Base-by-base conservation (phyloP, 2,329 filamentous ascomycete species). In the Eutypella sp. region DNA sequence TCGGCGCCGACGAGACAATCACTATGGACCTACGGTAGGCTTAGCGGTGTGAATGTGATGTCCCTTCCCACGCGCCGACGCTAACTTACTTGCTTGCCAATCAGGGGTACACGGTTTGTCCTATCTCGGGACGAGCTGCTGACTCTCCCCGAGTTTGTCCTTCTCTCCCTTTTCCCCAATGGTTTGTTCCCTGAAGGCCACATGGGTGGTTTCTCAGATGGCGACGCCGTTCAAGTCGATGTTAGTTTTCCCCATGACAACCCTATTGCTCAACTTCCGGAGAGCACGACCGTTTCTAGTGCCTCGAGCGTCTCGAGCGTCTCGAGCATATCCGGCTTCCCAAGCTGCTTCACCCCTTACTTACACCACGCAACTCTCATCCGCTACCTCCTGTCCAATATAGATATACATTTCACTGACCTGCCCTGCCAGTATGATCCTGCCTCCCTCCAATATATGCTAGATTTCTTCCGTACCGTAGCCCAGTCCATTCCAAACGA, bases 171-270 rank as follows among this genome's bases (percentile, higher is more conserved):
- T 34, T 99, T 99, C 60, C 93, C 93, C 33, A 99, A 99, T 65
- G 93, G 93, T n/a, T 78, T 99, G 20, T 90, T 99, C 51, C 93
- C 93, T 5, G 93, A 99, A 67, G 91, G 92, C 15, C 92, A 97
- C 62, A 88, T 95, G 82, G 93, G 89, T 62, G 87, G 88, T 43
- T 95, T 92, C 66, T 82, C 90, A 53, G 93, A 97, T 58, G 87
- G 87, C 56, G 92, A 97, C 66, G 87, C 95, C 50, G 95, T 97
- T 59, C 90, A 93, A 67, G 92, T 99, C 62, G 93, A 99, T 77
- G 93, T 99, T 77, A 76, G 89, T 82, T 66, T 61, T 57, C 54
- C 52, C 31, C 47, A 52, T 48, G 51, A 58, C 47, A 48, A 48
- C 37, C 50, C 53, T 38, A 44, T 56, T 18, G 50, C 48, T 44